Evolutionary conservation across 2,329 filamentous ascomycete genomes (phyloP), one percentile per base, ranked within the genome.

Genomic region (Cylindrodendrum hubeiense): DNA sequence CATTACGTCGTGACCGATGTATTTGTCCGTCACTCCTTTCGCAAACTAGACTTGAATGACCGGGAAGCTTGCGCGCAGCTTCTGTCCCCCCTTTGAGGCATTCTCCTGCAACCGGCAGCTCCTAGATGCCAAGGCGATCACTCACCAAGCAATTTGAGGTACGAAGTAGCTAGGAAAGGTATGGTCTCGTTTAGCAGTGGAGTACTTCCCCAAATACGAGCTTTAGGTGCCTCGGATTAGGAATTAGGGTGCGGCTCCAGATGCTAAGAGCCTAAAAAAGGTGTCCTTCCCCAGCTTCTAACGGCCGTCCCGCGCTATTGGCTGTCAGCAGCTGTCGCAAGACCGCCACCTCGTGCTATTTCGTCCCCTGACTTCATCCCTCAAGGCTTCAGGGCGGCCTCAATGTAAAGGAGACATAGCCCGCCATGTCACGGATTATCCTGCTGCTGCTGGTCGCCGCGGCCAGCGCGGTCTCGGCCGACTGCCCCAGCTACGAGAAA

Each of bases 401-500:
- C n/a, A 30, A 33, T 34, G n/a, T 19, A 21, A 17, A 50, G 10
- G 28, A 21, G n/a, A 33, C 12, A 33, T n/a, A 30, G 26, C 12
- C 5, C 52, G 50, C 52, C 52, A 71, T 67, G 70, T 34, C 54
- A 43, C 56, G 37, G 39, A 28, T 59, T 8, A 2, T 67, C 13
- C 22, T 44, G 5, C 19, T 65, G n/a, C 13, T 69, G 19, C 56
- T 66, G 33, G 44, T 67, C 19, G 63, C 56, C 13, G 65, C 65
- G 26, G 52, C 67, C n/a, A 67, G 69, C 19, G 68, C 65, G 15
- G 71, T 71, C 17, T 71, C 72, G 21, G 66, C 74, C 24, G 65
- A 75, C 22, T 81, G 79, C 57, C 79, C 79, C 26, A 74, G 75
- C 44, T 81, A 78, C 62, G 76, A 78, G 52, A 60, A 75, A 53